A percentile compares a stretch with the other conserved stretches of the same genome.
Conservation (phyloP, 495 filamentous ascomycete genomes). For the Niebla homalea region DNA sequence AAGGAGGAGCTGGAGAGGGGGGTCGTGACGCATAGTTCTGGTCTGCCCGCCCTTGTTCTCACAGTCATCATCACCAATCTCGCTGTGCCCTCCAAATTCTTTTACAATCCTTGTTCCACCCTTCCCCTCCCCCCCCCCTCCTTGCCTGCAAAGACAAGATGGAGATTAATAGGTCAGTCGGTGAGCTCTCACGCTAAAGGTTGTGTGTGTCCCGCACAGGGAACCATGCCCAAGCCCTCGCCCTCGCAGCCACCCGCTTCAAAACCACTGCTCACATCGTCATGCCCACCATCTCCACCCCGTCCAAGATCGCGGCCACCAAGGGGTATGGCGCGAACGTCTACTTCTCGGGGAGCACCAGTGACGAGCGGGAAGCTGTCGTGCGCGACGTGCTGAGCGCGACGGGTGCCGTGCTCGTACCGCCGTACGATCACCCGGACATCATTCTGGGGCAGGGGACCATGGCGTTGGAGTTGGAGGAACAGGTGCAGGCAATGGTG, state of each 20-base stretch:
- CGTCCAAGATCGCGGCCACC: constrained; percentile 78
- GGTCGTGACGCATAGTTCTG: constrained; percentile 85
- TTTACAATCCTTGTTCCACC: background rate
- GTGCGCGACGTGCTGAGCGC: constrained; percentile 48
- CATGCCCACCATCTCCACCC: constrained; percentile 75
- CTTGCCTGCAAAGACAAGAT: background rate
- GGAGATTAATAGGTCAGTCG: background rate
- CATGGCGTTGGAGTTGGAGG: constrained; percentile 65
- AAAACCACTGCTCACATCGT: constrained; percentile 65
- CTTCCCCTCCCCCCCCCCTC: background rate
- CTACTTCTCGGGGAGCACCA: constrained; percentile 70
- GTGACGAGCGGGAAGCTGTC: constrained; percentile 66
- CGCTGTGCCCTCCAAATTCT: background rate
- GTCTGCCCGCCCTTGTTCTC: constrained; percentile 28
- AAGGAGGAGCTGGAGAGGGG: constrained; percentile 50
- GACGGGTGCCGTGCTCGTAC: constrained; percentile 66
- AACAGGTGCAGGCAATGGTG: constrained; percentile 48
- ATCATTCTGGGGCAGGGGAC: constrained; percentile 91
- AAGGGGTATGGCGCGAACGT: constrained; percentile 61
- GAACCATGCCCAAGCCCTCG: constrained; percentile 91
- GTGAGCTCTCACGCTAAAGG: background rate
- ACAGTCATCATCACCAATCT: background rate
- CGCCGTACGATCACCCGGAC: constrained; percentile 83
- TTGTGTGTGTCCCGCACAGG: constrained; percentile 27
- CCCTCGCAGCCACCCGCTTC: constrained; percentile 62